Conservation (phyloP, 495 filamentous ascomycete species). For the Umbilicaria muhlenbergii region DNA sequence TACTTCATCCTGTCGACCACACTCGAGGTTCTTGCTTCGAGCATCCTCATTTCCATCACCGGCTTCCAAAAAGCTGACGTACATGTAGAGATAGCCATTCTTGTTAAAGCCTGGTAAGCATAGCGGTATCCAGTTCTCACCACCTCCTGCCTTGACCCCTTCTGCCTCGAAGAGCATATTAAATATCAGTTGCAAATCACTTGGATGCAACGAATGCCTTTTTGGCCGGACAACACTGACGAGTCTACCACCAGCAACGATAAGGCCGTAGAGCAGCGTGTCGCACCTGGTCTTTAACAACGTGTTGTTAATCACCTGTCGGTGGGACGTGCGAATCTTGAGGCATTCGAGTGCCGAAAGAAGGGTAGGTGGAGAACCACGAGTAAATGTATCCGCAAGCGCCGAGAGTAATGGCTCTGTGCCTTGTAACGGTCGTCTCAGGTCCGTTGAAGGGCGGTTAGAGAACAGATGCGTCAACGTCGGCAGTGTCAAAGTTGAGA, state of each 20-base stretch:
- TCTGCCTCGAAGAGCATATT: constrained; percentile 98
- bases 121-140: constrained; percentile 94
- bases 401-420: constrained; percentile 85
- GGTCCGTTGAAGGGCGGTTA: constrained; percentile 76
- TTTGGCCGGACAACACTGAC: constrained; percentile 90
- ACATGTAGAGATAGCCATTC: constrained; percentile 96
- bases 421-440: constrained; percentile 83
- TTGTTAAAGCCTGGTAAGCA: constrained; percentile 97
- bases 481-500: constrained; percentile 86
- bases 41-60: constrained; percentile 23
- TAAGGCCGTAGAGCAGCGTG: constrained; percentile 77
- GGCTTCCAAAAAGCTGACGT: constrained; percentile 77
- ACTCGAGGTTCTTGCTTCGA: constrained; percentile 21
- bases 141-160: constrained; percentile 72
- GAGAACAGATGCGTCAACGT: constrained; percentile 80
- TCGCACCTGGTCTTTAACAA: constrained; percentile 61
- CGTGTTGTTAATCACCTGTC: constrained; percentile 70
- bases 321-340: constrained; percentile 70
- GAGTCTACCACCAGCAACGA: constrained; percentile 85
- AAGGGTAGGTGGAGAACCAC: constrained; percentile 75
- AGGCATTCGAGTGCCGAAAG: constrained; percentile 86
- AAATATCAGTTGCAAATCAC: constrained; percentile 91
- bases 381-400: constrained; percentile 85
- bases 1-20: constrained; percentile 52
- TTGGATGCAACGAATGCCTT: constrained; percentile 89